Conservation (phyloP, 2,329 filamentous ascomycete genomes). For the Curvularia sp. region DNA sequence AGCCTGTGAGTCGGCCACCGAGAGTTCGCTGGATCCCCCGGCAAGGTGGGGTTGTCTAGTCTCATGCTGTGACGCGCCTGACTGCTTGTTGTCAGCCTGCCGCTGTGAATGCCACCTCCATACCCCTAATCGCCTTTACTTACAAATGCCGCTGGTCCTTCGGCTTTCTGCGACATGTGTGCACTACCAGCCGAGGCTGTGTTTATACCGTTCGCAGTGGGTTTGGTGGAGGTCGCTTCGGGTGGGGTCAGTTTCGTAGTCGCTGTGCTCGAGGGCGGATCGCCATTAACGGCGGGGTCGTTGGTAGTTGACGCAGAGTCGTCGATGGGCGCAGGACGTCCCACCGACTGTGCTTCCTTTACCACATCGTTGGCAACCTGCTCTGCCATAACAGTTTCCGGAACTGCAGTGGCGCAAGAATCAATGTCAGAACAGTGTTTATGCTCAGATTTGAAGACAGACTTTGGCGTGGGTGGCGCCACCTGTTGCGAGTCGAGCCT, state of each 20-base stretch:
- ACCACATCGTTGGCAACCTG: conserved; percentile 74
- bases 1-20: conserved; percentile 42
- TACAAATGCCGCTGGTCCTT: conserved; percentile 30
- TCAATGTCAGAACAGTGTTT: conserved; percentile 45
- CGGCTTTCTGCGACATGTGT: conserved; percentile 28
- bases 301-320: conserved; percentile 68
- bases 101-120: conserved; percentile 25
- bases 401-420: conserved; percentile 52
- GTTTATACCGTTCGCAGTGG: conserved; percentile 35
- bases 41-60: conserved; percentile 43
- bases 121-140: conserved; percentile 20
- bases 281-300: conserved; percentile 61
- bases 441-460: conserved; percentile 34
- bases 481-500: conserved; percentile 31
- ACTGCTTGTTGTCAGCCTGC: conserved; percentile 26
- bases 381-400: conserved; percentile 75
- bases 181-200: conserved; percentile 25
- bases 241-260: conserved; percentile 37
- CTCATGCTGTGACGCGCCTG: conserved; percentile 22
- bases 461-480: conserved; percentile 23
- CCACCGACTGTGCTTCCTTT: conserved; percentile 73
- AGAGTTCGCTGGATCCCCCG: conserved; percentile 47
- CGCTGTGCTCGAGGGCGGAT: conserved; percentile 49
- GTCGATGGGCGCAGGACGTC: conserved; percentile 69
- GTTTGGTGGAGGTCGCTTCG: conserved; percentile 50